Percentiles rank a stretch among this genome's conserved stretches.
Evolutionary conservation across 2,329 filamentous ascomycete genomes (phyloP).

Genomic region (Nigrograna mackinnonii): DNA sequence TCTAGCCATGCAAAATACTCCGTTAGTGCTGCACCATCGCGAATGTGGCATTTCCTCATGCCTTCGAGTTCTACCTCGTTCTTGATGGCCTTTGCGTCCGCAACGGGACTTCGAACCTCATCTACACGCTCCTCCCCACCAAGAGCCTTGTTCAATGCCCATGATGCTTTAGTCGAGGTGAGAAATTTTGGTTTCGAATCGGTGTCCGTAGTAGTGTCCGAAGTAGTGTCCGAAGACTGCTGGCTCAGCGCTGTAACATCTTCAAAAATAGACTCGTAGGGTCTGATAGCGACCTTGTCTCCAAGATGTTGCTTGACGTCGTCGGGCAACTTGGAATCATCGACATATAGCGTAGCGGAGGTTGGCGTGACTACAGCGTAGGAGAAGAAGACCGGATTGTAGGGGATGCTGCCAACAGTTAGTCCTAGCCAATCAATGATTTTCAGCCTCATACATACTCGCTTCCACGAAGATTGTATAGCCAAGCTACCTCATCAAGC

Average conservation of each 20-base stretch:
- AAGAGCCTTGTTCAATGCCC: constrained; percentile 85
- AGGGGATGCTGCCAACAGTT: constrained; percentile 68
- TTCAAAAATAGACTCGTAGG: constrained; percentile 80
- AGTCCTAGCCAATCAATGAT: constrained; percentile 4
- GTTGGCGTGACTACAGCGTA: constrained; percentile 85
- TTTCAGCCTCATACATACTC: constrained; percentile 55
- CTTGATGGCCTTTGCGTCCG: constrained; percentile 92
- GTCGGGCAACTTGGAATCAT: constrained; percentile 73
- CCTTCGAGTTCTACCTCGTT: constrained; percentile 87
- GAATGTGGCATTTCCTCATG: constrained; percentile 91
- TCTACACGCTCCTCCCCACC: constrained; percentile 86
- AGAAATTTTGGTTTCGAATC: constrained; percentile 66
- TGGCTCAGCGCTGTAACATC: constrained; percentile 71
- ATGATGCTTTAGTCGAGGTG: constrained; percentile 87
- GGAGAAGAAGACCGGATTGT: constrained; percentile 98
- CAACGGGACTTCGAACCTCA: constrained; percentile 83
- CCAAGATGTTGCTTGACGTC: constrained; percentile 72
- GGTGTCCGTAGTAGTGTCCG: constrained; percentile 37
- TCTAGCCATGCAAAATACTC: constrained; percentile 98
- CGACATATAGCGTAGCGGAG: constrained; percentile 79
- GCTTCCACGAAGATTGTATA: constrained; percentile 94
- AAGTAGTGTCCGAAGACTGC: constrained; percentile 15
- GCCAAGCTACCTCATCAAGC: constrained; percentile 95
- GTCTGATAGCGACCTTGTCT: constrained; percentile 72
- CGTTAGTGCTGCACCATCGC: constrained; percentile 87